Conservation (phyloP, 306 rosid species). For the Arachis hypogaea region DNA sequence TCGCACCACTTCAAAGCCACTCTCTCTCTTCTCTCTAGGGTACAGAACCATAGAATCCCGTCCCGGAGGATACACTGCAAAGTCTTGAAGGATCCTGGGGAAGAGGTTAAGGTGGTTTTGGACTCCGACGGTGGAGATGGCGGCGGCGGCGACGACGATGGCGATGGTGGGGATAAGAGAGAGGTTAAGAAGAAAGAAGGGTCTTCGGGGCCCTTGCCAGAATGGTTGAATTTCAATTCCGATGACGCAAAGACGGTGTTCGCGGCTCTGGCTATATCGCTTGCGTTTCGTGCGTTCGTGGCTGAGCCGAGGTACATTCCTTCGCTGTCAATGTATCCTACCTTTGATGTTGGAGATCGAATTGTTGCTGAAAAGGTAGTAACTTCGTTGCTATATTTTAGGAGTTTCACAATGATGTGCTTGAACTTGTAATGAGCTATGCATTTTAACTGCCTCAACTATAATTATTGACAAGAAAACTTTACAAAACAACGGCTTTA, state of each 20-base stretch:
- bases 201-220: conserved; percentile 55
- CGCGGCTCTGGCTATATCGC: conserved; percentile 72
- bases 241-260: conserved; percentile 87
- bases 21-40: conserved; percentile 38
- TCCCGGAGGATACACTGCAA: conserved; percentile 45
- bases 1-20: conserved; percentile 26
- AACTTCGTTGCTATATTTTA: background rate
- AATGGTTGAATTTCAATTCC: conserved; percentile 75
- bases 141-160: conserved; percentile 45
- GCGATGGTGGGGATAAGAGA: conserved; percentile 32
- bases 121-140: conserved; percentile 48
- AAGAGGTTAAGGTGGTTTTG: conserved; percentile 50
- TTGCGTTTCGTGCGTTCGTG: conserved; percentile 68
- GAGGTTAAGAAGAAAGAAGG: conserved; percentile 57
- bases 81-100: conserved; percentile 52
- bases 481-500: too few relatives aligned
- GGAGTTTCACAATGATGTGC: background rate
- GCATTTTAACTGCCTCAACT: background rate
- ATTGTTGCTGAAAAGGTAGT: conserved; percentile 93
- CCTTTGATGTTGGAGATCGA: conserved; percentile 98
- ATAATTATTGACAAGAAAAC: background rate
- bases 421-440: background rate
- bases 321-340: conserved; percentile 98
- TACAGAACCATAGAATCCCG: conserved; percentile 36
- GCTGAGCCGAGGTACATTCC: conserved; percentile 99